phyloP scores from a whole-genome alignment of 441 rosid genomes.

The Adansonia grandidieri region DNA sequence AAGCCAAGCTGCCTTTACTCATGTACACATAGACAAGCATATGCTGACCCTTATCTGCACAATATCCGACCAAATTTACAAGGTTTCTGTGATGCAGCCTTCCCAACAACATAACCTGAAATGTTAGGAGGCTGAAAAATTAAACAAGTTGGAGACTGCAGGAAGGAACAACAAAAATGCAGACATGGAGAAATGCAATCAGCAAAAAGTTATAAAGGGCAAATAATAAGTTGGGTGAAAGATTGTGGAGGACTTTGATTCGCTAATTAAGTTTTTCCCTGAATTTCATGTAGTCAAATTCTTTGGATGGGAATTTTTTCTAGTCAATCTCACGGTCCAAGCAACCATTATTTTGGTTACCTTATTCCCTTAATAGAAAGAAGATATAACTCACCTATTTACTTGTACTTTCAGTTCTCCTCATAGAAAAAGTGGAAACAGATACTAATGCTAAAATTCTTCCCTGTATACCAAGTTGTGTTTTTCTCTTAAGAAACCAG shows the following conservation, averaged over 20 bases:
- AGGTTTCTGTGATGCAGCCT: slow-evolving; percentile 96
- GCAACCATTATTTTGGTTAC: background rate
- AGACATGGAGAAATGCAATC: slow-evolving; percentile 5
- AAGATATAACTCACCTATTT: background rate
- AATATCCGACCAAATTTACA: slow-evolving; percentile 92
- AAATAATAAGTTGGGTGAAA: background rate
- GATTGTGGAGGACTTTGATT: background rate
- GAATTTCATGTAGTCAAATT: background rate
- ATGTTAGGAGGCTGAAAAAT: slow-evolving; percentile 21
- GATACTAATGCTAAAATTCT: background rate
- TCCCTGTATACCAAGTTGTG: background rate
- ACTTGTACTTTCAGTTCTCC: background rate
- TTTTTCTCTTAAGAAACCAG: background rate
- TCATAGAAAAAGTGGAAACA: slow-evolving; percentile 1
- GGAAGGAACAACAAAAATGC: slow-evolving; percentile 5
- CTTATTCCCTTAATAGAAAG: background rate
- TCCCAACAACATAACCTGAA: slow-evolving; percentile 92
- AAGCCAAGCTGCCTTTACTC: slow-evolving; percentile 97
- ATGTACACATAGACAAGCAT: slow-evolving; percentile 95
- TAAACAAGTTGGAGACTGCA: slow-evolving; percentile 1
- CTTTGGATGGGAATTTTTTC: background rate
- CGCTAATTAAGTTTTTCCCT: background rate
- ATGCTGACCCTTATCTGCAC: slow-evolving; percentile 92
- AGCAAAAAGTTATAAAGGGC: background rate
- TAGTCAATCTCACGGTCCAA: background rate